Base-by-base conservation (phyloP, 2,329 filamentous ascomycete species). In the Capronia americana region DNA sequence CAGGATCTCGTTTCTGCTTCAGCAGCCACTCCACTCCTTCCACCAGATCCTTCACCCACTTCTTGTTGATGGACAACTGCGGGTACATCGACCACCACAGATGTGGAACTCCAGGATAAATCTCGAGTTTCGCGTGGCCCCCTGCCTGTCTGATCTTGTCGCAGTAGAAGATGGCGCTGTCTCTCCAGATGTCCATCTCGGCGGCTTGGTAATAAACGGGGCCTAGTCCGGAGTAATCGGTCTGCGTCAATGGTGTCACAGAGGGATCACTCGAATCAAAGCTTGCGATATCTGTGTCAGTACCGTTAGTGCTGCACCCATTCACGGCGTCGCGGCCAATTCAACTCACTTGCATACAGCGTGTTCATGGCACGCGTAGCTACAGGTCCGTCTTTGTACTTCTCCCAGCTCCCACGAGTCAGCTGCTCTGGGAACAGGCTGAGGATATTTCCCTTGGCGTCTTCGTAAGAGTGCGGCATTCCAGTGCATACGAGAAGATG, bases 101-200 rank as follows among this genome's bases (percentile, higher is more conserved):
- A 61, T 65, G 64, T 17, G 54, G 57, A 2, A 69, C 51, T n/a
- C 67, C 64, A 41, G 67, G 67, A 28, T 69, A 69, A 12, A 66
- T n/a, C n/a, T 65, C 62, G n/a, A 62, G 20, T 55, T 64, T 68
- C 1, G 46, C 58, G 4, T 24, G 51, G 17, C 57, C 61, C 10
- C 65, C 65, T 8, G 65, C 65, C 58, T 68, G 12, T 30, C 53
- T 26, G n/a, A 68, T 34, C 30, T 54, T 54, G 53, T 68, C 34
- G 54, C 61, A 61, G 61, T 68, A 68, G 53, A 66, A 61, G 8
- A 66, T 4, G 4, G 67, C 64, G 26, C 60, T 66, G 60, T 69
- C 67, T 48, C 30, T 58, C 63, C 60, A 69, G 32, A 69, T 61
- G 23, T 69, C 67, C 67, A 66, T 66, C 14, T 65, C 67, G 26